Evolutionary conservation across 148 eudicot genomes (phyloP), one percentile per base, ranked within the genome.

Genomic region (Camellia sinensis): DNA sequence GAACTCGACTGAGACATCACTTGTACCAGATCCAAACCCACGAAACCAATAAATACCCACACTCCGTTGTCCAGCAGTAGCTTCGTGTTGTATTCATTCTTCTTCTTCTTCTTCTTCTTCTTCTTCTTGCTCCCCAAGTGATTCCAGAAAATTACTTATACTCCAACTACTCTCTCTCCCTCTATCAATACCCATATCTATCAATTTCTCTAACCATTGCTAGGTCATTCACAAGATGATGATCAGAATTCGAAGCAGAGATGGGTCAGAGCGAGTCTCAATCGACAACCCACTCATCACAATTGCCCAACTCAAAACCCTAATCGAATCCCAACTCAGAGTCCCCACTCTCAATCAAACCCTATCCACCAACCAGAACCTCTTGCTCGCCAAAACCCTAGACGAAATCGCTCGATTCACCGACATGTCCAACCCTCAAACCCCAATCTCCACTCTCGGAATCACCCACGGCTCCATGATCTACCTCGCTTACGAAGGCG

Each of bases 241-340:
- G 92, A 89, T 95, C 88, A 87, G 99, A 85, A 84, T 95, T 54
- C 87, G 97, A 56, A 93, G 97, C 87, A 85, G 97, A 44, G 99
- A 95, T 44, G 97, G 97, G 15, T 54, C 91, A 4, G 99, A 95
- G 75, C 83, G 99, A 14, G 74, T 93, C 44, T 68, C 89, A 40
- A 85, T 89, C 83, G 86, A 87, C 67, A 87, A 84, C 78, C 90
- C 91, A 3, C 84, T 72, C 80, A 79, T 88, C 73, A 90, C 97
- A 74, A 80, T 95, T 50, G 85, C 82, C 40, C 84, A 89, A 12
- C 91, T 95, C 81, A 93, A 92, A 84, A 59, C 97, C 90, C 91
- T 80, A 77, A 95, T 95, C 45, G 88, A 93, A 19, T 87, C 97
- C 41, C 93, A 95, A 45, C 93, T 95, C 75, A 83, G 80, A 17